These are phyloP conservation scores for Hypoxylon lienhwacheense DNA, from an alignment of 495 filamentous ascomycete genomes.

Conservation along the genomic window DNA sequence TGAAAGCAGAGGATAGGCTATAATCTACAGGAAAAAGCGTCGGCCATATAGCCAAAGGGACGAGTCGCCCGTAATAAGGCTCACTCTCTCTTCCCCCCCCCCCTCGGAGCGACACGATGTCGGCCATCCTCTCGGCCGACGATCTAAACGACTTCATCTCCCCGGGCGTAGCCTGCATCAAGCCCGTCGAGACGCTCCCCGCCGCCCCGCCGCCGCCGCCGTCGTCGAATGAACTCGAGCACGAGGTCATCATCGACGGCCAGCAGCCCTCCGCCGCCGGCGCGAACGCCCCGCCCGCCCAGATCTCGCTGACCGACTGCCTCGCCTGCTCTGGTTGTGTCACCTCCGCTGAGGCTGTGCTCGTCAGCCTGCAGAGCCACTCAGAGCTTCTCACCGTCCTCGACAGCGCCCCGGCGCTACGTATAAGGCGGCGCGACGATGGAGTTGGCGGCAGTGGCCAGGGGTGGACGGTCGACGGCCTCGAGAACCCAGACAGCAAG, in stretches of 20 bases:
- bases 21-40: too few species aligned
- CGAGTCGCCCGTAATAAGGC: conserved; percentile 6
- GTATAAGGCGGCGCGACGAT: conserved; percentile 31
- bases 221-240: conserved; percentile 50
- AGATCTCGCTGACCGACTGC: conserved; percentile 96
- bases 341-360: conserved; percentile 92
- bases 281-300: conserved; percentile 57
- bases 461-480: conserved; percentile 38
- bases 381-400: conserved; percentile 83
- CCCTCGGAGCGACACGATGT: conserved; percentile 61
- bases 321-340: conserved; percentile 97
- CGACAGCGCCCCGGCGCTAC: conserved; percentile 63
- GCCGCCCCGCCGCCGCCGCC: conserved; percentile 18
- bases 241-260: conserved; percentile 92
- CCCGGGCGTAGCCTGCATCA: conserved; percentile 96
- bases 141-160: conserved; percentile 99
- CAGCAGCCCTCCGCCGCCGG: conserved; percentile 57
- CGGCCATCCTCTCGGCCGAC: conserved; percentile 92
- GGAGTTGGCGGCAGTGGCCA: conserved; percentile 14
- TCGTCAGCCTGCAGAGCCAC: conserved; percentile 91
- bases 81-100: neutral
- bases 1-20: too few species aligned
- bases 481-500: conserved; percentile 54
- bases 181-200: conserved; percentile 90
- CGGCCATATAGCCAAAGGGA: too few species aligned